Base-by-base conservation (phyloP, 768 basidiomycete genomes). In the Mrakia hoshinonis region DNA sequence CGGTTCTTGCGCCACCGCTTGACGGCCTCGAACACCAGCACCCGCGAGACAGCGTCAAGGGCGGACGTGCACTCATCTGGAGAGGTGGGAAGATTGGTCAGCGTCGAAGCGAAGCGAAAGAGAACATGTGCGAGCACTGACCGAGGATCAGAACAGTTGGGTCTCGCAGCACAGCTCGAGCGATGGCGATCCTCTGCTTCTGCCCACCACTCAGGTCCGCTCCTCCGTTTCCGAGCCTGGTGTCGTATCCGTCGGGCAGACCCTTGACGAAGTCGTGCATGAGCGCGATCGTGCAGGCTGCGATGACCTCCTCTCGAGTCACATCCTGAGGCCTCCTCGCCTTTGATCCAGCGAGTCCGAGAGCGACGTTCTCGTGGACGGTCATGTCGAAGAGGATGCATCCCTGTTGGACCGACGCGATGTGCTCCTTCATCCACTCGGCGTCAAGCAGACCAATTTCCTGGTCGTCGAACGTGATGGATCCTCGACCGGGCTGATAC, bases 91-190 rank as follows among this genome's bases (percentile, higher is more conserved):
- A 15, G 55, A 54, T 52, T 29, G 13, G 64, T 73, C 36, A 70
- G 22, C 47, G 26, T 34, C 43, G n/a, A 13, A 63, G 22, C 13
- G 22, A 24, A 6, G 36, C 31, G 22, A 4, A 47, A 34, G 0
- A 31, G 46, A 22, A 43, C 24, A 49, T 20, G 10, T 22, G 26
- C 2, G 39, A 58, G 39, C 63, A 84, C 89, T 61, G 71, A 94
- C 95, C 93, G 49, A 97, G 87, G 76, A 99, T 88, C 73, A 97
- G 82, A 7, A 97, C 87, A 0, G 87, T 85, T 4, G 95, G 94
- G 79, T 98, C 86, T 63, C 93, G 82, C 68, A 98, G 80, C 71
- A 85, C 84, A 1, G 91, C 94, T 63, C 95, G 82, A 0, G 95
- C 95, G 70, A 99, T 86, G 9, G 91, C 91, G 36, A 99, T 77